Conservation (phyloP, 169 alveolate species). For the Plasmodium berghei region DNA sequence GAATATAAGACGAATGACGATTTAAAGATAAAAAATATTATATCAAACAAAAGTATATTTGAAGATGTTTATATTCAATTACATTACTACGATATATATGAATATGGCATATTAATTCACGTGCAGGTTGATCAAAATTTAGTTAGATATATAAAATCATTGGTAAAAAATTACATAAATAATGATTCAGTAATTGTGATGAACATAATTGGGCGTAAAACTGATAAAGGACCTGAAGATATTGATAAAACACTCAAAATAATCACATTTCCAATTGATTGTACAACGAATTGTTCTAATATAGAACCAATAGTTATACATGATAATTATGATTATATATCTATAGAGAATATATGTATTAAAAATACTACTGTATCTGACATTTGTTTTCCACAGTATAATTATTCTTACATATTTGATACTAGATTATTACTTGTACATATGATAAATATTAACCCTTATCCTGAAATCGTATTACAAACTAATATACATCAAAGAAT, state of each 20-base stretch:
- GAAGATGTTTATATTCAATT: conserved; percentile 40
- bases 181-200: conserved; percentile 10
- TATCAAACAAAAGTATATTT: conserved; percentile 32
- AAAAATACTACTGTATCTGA: conserved; percentile 11
- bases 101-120: conserved; percentile 16
- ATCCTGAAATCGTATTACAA: conserved; percentile 38
- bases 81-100: conserved; percentile 28
- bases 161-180: conserved; percentile 11
- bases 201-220: conserved; percentile 27
- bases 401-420: conserved; percentile 43
- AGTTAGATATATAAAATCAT: conserved; percentile 8
- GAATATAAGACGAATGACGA: conserved; percentile 15
- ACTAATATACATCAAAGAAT: conserved; percentile 6
- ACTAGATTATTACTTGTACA: conserved; percentile 59
- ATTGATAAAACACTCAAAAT: conserved; percentile 9
- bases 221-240: not conserved
- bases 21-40: conserved; percentile 6
- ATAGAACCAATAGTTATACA: conserved; percentile 37
- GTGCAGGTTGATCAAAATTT: not conserved
- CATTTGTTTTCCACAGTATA: conserved; percentile 39
- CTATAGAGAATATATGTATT: conserved; percentile 43
- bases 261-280: conserved; percentile 19
- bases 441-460: conserved; percentile 50
- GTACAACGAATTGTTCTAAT: conserved; percentile 13
- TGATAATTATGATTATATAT: conserved; percentile 54